Conservation (phyloP, 345 rosid species). For the Noccaea caerulescens region DNA sequence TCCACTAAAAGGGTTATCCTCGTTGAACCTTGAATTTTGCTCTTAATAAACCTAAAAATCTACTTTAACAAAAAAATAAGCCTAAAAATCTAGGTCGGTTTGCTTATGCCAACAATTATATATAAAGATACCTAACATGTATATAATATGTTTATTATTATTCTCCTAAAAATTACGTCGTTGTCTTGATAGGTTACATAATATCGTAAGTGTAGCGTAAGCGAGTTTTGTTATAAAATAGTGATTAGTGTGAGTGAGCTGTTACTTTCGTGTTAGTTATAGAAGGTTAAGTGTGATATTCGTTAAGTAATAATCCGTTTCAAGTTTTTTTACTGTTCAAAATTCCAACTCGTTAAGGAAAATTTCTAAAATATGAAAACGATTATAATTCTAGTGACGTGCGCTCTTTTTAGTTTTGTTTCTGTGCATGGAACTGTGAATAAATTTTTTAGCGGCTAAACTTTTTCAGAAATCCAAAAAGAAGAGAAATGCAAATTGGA, state of each 20-base stretch:
- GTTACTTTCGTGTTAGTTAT: slow-evolving; percentile 14
- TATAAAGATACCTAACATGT: too few relatives aligned
- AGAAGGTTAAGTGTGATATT: slow-evolving; percentile 1
- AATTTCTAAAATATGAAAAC: too few relatives aligned
- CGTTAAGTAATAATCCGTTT: not conserved
- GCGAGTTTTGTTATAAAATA: slow-evolving; percentile 14
- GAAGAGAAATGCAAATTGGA: not conserved
- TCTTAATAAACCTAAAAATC: too few relatives aligned
- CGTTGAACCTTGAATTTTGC: too few relatives aligned
- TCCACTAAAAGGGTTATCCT: too few relatives aligned
- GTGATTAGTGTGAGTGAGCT: not conserved
- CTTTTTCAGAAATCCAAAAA: not conserved
- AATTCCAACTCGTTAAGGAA: not conserved
- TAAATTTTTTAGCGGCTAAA: not conserved
- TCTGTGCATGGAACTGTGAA: not conserved
- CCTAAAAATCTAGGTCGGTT: too few relatives aligned
- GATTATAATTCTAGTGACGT: too few relatives aligned
- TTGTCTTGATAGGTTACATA: not conserved
- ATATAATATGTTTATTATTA: too few relatives aligned
- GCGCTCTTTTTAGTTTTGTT: too few relatives aligned
- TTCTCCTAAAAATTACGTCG: not conserved
- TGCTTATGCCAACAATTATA: too few relatives aligned
- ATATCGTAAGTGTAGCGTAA: slow-evolving; percentile 30
- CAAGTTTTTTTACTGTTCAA: not conserved
- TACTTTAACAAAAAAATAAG: too few relatives aligned